Conservation (phyloP, 352 stramenopile species). For the Phytophthora meadii region DNA sequence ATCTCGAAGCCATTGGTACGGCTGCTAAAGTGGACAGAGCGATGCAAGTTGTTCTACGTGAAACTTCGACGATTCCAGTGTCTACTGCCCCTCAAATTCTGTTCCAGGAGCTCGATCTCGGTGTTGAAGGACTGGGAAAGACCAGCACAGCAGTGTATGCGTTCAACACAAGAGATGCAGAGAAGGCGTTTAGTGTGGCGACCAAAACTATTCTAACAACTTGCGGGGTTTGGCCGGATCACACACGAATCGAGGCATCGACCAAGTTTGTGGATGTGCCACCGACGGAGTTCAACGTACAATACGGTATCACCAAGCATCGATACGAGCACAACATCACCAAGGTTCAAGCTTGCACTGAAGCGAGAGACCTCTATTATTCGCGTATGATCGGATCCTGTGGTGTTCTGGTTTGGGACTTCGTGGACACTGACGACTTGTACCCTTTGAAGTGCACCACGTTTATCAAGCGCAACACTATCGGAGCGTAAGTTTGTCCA, state of each 20-base stretch:
- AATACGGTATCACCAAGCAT: slow-evolving; percentile 36
- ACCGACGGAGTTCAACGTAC: slow-evolving; percentile 27
- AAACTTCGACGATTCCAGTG: slow-evolving; percentile 41
- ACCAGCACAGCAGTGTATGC: slow-evolving; percentile 48
- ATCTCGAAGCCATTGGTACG: slow-evolving; percentile 36
- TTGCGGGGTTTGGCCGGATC: slow-evolving; percentile 35
- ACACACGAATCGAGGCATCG: slow-evolving; percentile 30
- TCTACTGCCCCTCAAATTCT: slow-evolving; percentile 38
- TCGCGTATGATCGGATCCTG: slow-evolving; percentile 36
- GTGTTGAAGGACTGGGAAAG: slow-evolving; percentile 27
- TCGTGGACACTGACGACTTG: slow-evolving; percentile 49
- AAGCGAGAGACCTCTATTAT: slow-evolving; percentile 37
- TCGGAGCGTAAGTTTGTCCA: slow-evolving; percentile 43
- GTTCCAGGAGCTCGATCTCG: slow-evolving; percentile 41
- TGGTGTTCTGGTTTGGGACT: slow-evolving; percentile 52
- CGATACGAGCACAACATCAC: slow-evolving; percentile 25
- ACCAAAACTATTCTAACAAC: slow-evolving; percentile 35
- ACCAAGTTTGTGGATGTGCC: slow-evolving; percentile 32
- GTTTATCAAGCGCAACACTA: slow-evolving; percentile 39
- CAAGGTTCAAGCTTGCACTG: slow-evolving; percentile 24
- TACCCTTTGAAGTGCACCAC: slow-evolving; percentile 32
- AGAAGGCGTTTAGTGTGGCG: slow-evolving; percentile 34
- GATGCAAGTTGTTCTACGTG: slow-evolving; percentile 43
- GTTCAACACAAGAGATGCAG: slow-evolving; percentile 37
- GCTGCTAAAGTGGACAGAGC: slow-evolving; percentile 47